phyloP scores from a whole-genome alignment of 2,329 filamentous ascomycete species.

The Colletotrichum trifolii region DNA sequence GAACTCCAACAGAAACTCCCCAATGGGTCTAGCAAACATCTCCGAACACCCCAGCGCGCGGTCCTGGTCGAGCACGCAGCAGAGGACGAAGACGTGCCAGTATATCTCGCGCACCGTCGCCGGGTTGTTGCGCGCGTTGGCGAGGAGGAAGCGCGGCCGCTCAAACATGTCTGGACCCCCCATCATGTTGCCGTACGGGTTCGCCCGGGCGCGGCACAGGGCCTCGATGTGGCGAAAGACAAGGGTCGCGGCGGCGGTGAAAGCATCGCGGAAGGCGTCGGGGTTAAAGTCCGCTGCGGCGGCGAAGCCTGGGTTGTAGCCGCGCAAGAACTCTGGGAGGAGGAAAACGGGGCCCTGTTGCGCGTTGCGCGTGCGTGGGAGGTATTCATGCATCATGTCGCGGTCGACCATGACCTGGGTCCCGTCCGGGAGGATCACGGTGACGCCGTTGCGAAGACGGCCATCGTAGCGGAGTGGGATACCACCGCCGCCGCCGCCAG shows the following conservation, averaged over 20 bases:
- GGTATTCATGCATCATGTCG: conserved; percentile 24
- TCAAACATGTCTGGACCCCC: conserved; percentile 13
- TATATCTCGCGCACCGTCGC: conserved; percentile 27
- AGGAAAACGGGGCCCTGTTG: conserved; percentile 14
- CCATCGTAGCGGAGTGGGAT: conserved; percentile 4
- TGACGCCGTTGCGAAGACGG: conserved; percentile 27
- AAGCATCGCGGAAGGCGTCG: conserved; percentile 2
- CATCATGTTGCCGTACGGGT: not conserved
- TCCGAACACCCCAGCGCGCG: conserved; percentile 43
- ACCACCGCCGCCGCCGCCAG: too few relatives aligned
- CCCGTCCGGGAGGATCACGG: conserved; percentile 28
- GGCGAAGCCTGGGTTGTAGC: conserved; percentile 18
- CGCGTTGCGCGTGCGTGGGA: conserved; percentile 31
- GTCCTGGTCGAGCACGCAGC: conserved; percentile 43
- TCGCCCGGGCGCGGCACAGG: not conserved
- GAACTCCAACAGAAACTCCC: conserved; percentile 40
- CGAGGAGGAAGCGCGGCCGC: conserved; percentile 25
- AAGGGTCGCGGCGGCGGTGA: conserved; percentile 18
- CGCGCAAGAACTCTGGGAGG: conserved; percentile 28
- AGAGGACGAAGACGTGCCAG: conserved; percentile 39
- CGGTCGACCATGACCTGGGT: conserved; percentile 22
- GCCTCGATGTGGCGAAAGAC: conserved; percentile 32
- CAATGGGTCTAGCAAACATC: conserved; percentile 39
- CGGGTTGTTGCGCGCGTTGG: conserved; percentile 19
- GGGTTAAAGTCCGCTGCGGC: not conserved